These are phyloP conservation scores for Saccharomycopsis capsularis DNA, from an alignment of 805 yeast species.

Conservation along the genomic window DNA sequence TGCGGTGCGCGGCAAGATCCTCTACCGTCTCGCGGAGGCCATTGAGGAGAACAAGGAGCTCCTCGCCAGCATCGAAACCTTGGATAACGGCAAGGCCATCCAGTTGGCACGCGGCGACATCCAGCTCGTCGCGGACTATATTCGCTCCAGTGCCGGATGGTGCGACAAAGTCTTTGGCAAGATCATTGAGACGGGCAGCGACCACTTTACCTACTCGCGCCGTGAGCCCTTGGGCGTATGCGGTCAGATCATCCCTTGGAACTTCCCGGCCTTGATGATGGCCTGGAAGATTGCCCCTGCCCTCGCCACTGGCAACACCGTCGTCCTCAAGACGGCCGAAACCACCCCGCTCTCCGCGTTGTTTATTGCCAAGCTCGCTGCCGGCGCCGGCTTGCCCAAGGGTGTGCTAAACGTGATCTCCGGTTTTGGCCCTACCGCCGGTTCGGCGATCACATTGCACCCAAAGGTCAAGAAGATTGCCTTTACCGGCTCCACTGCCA, in stretches of 20 bases:
- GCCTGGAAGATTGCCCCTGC: constrained; percentile 95
- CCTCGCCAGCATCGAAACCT: constrained; percentile 73
- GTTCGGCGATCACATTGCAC: constrained; percentile 73
- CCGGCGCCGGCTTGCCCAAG: constrained; percentile 82
- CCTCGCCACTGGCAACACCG: constrained; percentile 81
- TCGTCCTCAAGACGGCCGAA: constrained; percentile 87
- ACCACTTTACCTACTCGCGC: constrained; percentile 71
- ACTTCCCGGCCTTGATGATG: constrained; percentile 90
- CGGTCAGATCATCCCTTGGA: constrained; percentile 96
- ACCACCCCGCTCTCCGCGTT: constrained; percentile 86
- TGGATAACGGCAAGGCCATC: constrained; percentile 86
- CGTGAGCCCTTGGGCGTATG: constrained; percentile 93
- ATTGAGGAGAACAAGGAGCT: constrained; percentile 65
- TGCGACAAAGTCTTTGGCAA: constrained; percentile 82
- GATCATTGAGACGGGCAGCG: constrained; percentile 63
- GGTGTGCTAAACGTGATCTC: constrained; percentile 85
- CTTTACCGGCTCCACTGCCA: constrained; percentile 94
- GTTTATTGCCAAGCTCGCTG: constrained; percentile 58
- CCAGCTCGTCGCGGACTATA: constrained; percentile 55
- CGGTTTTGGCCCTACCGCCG: constrained; percentile 83
- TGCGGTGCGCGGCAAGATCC: constrained; percentile 50
- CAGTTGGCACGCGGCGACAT: constrained; percentile 70
- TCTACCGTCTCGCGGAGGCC: constrained; percentile 69
- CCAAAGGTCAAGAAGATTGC: constrained; percentile 83
- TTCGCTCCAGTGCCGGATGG: constrained; percentile 85